Evolutionary conservation across 2,329 filamentous ascomycete species (phyloP), one percentile per base, ranked within the genome.

Genomic region (Pleurostoma richardsiae): DNA sequence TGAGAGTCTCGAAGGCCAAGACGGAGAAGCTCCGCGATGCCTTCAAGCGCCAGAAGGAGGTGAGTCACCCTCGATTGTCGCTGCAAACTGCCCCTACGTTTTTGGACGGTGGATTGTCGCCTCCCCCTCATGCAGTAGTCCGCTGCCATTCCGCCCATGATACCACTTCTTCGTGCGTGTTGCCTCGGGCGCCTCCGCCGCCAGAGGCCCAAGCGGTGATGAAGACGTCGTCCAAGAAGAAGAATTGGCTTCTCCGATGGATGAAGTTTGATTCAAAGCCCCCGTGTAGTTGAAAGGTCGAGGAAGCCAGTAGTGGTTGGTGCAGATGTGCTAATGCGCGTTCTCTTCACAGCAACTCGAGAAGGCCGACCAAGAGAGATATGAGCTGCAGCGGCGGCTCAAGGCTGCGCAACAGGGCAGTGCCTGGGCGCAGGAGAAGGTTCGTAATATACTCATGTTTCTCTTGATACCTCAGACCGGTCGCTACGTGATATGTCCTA

Each of bases 11-110:
- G 49, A 79, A 79, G 56, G 57, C 60, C 42, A 79, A 79, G 67
- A 72, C 79, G 49, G 77, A 80, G 57, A 81, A 82, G 66, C 68
- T 82, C 41, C 73, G 76, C 41, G 64, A 69, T 43, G 72, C 73
- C 42, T 71, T 81, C 53, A 74, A 74, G 61, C 71, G 79, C 61
- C 68, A 79, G 58, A 77, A 77, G 53, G 75, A 82, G 74, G 80
- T 83, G 64, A 76, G 78, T 69, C 39, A 41, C 52, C 49, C 50
- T 44, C 52, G 47, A 47, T 43, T 27, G 31, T 29, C 33, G 2
- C 8, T 36, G 8, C n/a, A 8, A 36, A 2, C 3, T n/a, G 3
- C 31, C 43, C 5, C 43, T 29, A 10, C 27, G 19, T 10, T 36
- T 28, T 8, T 29, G n/a, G 42, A 48, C 38, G 7, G 27, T 7